A percentile compares a stretch with the other conserved stretches of the same genome.
Evolutionary conservation across 805 yeast species (phyloP).

Genomic region (Torulaspora indica): DNA sequence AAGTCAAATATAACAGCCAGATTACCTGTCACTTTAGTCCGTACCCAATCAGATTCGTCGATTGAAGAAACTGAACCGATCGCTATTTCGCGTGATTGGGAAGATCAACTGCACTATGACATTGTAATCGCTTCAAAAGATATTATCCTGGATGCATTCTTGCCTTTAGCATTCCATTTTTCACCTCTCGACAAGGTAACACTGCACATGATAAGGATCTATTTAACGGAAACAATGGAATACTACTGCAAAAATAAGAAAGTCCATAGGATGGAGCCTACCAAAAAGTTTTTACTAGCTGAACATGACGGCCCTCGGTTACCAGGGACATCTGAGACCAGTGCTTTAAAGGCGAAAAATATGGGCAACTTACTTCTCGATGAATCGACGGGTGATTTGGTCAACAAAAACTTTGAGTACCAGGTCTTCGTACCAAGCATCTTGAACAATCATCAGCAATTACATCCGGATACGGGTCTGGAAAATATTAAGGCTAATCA

Average conservation of each 20-base stretch:
- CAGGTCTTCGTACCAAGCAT: slow-evolving; percentile 78
- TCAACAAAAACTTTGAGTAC: slow-evolving; percentile 77
- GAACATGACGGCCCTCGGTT: slow-evolving; percentile 69
- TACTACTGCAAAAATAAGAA: slow-evolving; percentile 81
- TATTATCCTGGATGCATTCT: slow-evolving; percentile 71
- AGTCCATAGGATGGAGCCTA: slow-evolving; percentile 90
- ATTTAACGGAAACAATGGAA: slow-evolving; percentile 83
- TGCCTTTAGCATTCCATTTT: slow-evolving; percentile 80
- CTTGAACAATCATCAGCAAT: slow-evolving; percentile 49
- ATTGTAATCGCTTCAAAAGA: slow-evolving; percentile 87
- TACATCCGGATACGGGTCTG: slow-evolving; percentile 84
- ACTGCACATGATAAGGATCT: slow-evolving; percentile 79
- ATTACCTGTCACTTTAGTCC: slow-evolving; percentile 58
- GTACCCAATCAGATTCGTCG: slow-evolving; percentile 73
- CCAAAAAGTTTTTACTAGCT: slow-evolving; percentile 68
- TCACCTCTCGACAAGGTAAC: slow-evolving; percentile 83
- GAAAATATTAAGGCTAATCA: slow-evolving; percentile 83
- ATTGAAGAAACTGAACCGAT: slow-evolving; percentile 92
- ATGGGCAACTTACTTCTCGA: slow-evolving; percentile 42
- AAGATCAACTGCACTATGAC: slow-evolving; percentile 82
- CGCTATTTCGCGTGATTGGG: slow-evolving; percentile 88
- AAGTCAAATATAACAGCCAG: slow-evolving; percentile 66
- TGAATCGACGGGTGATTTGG: slow-evolving; percentile 48
- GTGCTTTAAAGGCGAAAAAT: slow-evolving; percentile 37
- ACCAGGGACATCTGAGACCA: slow-evolving; percentile 30